Conservation (phyloP, 805 yeast genomes). For the Metschnikowia cubensis region DNA sequence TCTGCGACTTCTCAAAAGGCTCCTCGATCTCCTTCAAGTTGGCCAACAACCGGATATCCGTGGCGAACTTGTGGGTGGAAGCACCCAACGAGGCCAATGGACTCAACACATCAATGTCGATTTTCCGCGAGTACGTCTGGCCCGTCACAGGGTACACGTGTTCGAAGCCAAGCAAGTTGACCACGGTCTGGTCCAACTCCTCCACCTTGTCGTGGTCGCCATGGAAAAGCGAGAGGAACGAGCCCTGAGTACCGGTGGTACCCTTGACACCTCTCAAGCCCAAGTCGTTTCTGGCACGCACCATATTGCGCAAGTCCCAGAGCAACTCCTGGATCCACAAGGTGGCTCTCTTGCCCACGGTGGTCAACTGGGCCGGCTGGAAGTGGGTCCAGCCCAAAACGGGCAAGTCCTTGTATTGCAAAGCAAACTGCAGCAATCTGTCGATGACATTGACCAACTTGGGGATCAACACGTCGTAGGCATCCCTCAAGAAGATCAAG, state of each 20-base stretch:
- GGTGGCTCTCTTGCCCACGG: conserved; percentile 97
- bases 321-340: conserved; percentile 96
- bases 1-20: conserved; percentile 97
- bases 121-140: conserved; percentile 98
- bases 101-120: conserved; percentile 88
- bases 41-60: conserved; percentile 93
- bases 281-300: conserved; percentile 92
- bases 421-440: conserved; percentile 82
- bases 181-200: conserved; percentile 84
- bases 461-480: conserved; percentile 85
- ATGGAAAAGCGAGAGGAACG: conserved; percentile 90
- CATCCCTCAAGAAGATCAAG: conserved; percentile 92
- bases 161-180: conserved; percentile 88
- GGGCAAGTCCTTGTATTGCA: conserved; percentile 90
- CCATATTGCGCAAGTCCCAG: conserved; percentile 96
- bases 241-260: conserved; percentile 98
- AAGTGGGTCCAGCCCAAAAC: conserved; percentile 99
- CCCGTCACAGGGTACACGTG: conserved; percentile 97
- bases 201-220: conserved; percentile 98
- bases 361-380: conserved; percentile 98
- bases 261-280: conserved; percentile 99
- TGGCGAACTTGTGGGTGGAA: conserved; percentile 94
- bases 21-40: conserved; percentile 97
- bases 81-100: conserved; percentile 96
- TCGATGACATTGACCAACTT: conserved; percentile 94